A percentile compares a stretch with the other conserved stretches of the same genome.
Evolutionary conservation across 2,329 filamentous ascomycete genomes (phyloP).

Genomic region (Xylariaceae sp.): DNA sequence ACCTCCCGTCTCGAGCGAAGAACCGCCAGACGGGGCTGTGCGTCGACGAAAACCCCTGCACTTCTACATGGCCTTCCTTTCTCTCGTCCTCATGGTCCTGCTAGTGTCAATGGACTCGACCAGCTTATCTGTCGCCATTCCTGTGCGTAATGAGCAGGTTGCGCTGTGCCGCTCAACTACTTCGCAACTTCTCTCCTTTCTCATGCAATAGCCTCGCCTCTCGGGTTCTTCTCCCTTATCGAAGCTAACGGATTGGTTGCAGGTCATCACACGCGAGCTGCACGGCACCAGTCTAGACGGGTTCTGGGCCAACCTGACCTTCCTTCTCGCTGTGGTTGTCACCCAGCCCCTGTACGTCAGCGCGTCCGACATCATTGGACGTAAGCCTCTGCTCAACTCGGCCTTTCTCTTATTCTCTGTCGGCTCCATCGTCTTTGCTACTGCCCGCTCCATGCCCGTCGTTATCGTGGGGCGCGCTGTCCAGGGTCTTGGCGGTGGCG

Average conservation of each 20-base stretch:
- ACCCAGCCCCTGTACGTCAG: conserved; percentile 39
- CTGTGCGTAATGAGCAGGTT: conserved; percentile 18
- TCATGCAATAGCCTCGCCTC: no score
- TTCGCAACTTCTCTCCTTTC: background rate
- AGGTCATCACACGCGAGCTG: conserved; percentile 36
- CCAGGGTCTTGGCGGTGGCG: conserved; percentile 43
- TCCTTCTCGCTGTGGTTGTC: conserved; percentile 35
- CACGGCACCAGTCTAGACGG: conserved; percentile 35
- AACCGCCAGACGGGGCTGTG: no score
- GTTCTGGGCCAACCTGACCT: conserved; percentile 47
- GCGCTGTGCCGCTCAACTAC: background rate
- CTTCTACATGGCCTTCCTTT: conserved; percentile 32
- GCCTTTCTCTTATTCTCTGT: conserved; percentile 44
- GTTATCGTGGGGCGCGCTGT: conserved; percentile 39
- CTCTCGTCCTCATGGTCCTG: conserved; percentile 31
- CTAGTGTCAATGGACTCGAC: conserved; percentile 33
- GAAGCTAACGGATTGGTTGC: background rate
- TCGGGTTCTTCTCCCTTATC: background rate
- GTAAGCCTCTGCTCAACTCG: conserved; percentile 41
- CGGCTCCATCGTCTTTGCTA: conserved; percentile 44
- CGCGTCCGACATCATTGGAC: conserved; percentile 43
- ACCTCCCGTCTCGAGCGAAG: no score
- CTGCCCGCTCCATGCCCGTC: conserved; percentile 34
- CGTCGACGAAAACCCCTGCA: conserved; percentile 22
- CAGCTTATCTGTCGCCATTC: conserved; percentile 31